Base-by-base conservation (phyloP, 495 filamentous ascomycete genomes). In the Filosporella fistucella region DNA sequence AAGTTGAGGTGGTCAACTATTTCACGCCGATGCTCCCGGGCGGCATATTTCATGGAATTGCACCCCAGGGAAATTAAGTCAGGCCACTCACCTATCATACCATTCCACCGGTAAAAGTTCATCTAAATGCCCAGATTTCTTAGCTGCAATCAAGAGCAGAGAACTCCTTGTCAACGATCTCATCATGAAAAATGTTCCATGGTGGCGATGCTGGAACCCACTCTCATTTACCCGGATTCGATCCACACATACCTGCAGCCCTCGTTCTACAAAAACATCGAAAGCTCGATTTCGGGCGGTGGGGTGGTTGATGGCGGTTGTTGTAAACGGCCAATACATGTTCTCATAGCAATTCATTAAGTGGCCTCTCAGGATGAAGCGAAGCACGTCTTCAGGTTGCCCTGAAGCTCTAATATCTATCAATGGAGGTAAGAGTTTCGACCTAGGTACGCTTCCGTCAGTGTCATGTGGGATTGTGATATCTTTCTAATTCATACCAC, bases 181-280 rank as follows among this genome's bases (percentile, higher is more conserved):
- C 12, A 70, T 35, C 67, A 70, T 68, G n/a, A 70, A 42, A 66
- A 64, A 68, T 20, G 64, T 61, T 11, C 68, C 68, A 43, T 70
- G 68, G 50, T 70, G 68, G 4, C 66, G 61, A 34, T 69, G 62
- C 12, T 67, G 59, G 37, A 69, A 70, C 1, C 66, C 66, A 16
- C 41, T 49, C 22, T 57, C 52, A 39, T 69, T 66, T 33, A 63
- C 57, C 23, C 57, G 37, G 33, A 69, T 64, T 14, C 65, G 47
- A 8, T 69, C 57, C 10, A 64, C 57, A 28, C 53, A 58, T 39
- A 36, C 23, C 14, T 45, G 12, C 3, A 59, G 29, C 1, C 52
- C 56, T 29, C 49, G 52, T 1, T 28, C 20, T 3, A 22, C 44
- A 34, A 29, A 53, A 14, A 10, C 24, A 4, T 42, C 23, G 18